phyloP scores from a whole-genome alignment of 148 eudicot genomes.

The Silene uniflora region DNA sequence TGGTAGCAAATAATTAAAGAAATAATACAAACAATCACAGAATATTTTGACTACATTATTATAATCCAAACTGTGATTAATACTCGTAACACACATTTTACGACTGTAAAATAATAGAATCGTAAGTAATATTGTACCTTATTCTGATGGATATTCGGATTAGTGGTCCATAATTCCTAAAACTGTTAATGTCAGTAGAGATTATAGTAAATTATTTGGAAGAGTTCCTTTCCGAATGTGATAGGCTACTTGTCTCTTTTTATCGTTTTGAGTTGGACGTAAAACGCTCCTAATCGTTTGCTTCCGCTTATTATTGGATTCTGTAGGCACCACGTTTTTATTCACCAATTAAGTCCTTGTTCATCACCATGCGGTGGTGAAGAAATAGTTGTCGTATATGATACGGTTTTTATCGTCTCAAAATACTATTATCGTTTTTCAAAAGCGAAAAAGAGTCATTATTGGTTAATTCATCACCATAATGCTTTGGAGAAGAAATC shows the following conservation, averaged over 20 bases:
- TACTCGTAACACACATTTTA: background rate
- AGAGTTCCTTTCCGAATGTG: background rate
- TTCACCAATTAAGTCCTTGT: background rate
- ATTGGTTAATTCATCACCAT: too few relatives aligned
- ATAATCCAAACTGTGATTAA: background rate
- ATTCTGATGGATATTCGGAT: constrained; percentile 9
- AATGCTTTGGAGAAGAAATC: too few relatives aligned
- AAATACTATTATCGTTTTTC: too few relatives aligned
- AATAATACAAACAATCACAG: constrained; percentile 14
- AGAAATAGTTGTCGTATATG: too few relatives aligned
- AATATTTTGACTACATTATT: background rate
- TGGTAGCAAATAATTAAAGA: constrained; percentile 24
- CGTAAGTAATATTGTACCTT: background rate
- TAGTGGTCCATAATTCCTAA: background rate
- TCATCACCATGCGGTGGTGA: too few relatives aligned
- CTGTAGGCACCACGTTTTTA: constrained; percentile 25
- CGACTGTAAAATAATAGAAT: background rate
- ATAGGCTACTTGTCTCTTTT: constrained; percentile 1
- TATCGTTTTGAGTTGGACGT: constrained; percentile 9
- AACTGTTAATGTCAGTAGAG: background rate
- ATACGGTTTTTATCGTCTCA: too few relatives aligned
- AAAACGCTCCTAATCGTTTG: constrained; percentile 13
- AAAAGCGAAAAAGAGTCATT: too few relatives aligned
- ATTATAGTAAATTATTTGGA: background rate
- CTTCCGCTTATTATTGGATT: constrained; percentile 19